Base-by-base conservation (phyloP, 1,284 basidiomycete genomes). In the Rhodotorula sp. region DNA sequence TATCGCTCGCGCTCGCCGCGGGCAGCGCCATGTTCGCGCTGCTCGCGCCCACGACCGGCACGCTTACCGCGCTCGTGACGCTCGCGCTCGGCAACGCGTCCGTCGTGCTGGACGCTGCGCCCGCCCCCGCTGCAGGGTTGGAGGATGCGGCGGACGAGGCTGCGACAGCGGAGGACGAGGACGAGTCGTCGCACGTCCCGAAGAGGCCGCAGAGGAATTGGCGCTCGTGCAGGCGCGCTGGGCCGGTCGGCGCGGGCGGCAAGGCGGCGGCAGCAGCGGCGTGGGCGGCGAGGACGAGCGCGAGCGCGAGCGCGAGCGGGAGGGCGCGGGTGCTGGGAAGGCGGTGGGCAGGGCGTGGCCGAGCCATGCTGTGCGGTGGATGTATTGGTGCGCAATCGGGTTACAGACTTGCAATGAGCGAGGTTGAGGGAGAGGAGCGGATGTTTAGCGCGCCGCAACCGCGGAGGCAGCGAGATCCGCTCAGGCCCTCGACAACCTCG, bases 201-300 rank as follows among this genome's bases (percentile, higher is more conserved):
- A 70, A 44, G 13, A 66, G 13, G 15, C 58, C 59, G 32, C 57
- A 44, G 19, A 66, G 15, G 34, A 61, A 55, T 32, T 61, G 36
- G 4, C 60, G 59, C 22, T 44, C 50, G 12, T 44, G 21, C 19
- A 54, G 53, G 53, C 17, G 53, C 15, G 53, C 53, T 0, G 19
- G 17, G 21, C 19, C 29, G 19, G 53, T 8, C 19, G 37, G 36
- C 7, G 36, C 21, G 36, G 32, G 6, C 10, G 37, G 25, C 4
- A 15, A 15, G 21, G 56, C 37, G 22, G 56, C 5, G 27, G 55
- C 9, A 12, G 34, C 13, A 5, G 54, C 15, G 55, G 34, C 34
- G 34, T 27, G 36, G 37, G 37, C 37, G 36, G 37, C 34, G 27
- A 4, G 12, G 25, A 25, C 25, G 36, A 57, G 55, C 0, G 55